Conservation (phyloP, 176 grass and related monocot genomes). For the barley (Hordeum vulgare) region MorexV3_pseudomolecules_assembly NC_058523.1:126957107-126957606, state of each 20-base stretch:
- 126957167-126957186: not conserved
- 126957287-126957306: not conserved
- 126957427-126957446: not conserved
- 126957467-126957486: not conserved
- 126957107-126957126: not conserved
- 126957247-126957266: not conserved
- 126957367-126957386: not conserved
- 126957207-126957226: not conserved
- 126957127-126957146: not conserved
- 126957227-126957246: not conserved
- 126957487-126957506: not conserved
- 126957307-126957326: not conserved
- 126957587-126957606: no score
- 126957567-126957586: not conserved
- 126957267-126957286: not conserved
- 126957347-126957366: not conserved
- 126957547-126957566: not conserved
- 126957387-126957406: not conserved
- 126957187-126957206: not conserved
- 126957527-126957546: not conserved
- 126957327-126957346: not conserved
- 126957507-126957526: no score
- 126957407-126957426: not conserved
- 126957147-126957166: not conserved
- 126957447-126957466: not conserved